Evolutionary conservation across 257 asterid genomes (phyloP).

Genomic region (Nyctanthes arbortristis): DNA sequence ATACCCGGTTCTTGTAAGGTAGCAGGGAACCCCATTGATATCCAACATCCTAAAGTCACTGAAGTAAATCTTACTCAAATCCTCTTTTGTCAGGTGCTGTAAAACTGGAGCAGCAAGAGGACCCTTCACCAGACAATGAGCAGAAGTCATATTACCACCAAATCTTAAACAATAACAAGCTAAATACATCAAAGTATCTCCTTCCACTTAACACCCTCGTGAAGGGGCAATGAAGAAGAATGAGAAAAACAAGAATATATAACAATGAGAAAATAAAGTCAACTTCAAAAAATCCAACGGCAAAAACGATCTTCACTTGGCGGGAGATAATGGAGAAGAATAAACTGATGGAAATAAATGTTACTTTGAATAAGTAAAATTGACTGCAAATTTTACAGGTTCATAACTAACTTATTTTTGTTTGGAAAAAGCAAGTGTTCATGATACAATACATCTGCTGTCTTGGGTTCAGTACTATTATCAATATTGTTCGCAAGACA

Average conservation of each 20-base stretch:
- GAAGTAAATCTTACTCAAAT: slow-evolving; percentile 87
- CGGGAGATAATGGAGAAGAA: too few species aligned
- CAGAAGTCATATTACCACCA: slow-evolving; percentile 15
- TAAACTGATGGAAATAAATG: not conserved
- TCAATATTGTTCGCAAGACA: not conserved
- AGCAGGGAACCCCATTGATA: slow-evolving; percentile 80
- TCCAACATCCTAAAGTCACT: slow-evolving; percentile 77
- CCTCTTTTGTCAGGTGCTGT: slow-evolving; percentile 83
- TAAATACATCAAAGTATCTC: not conserved
- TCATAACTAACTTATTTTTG: not conserved
- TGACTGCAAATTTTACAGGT: not conserved
- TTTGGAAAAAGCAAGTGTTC: not conserved
- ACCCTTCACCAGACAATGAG: slow-evolving; percentile 58
- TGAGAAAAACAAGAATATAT: not conserved
- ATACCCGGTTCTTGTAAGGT: slow-evolving; percentile 96
- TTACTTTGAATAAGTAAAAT: not conserved
- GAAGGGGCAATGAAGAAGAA: not conserved
- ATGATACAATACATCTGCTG: not conserved
- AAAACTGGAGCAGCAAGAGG: slow-evolving; percentile 95
- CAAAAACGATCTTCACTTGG: not conserved
- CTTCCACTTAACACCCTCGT: not conserved
- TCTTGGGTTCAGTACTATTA: not conserved
- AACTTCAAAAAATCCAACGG: slow-evolving; percentile 13
- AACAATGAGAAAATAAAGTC: not conserved
- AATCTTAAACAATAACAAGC: not conserved